Evolutionary conservation across 495 filamentous ascomycete genomes (phyloP).

Genomic region (Aspergillus avenaceus): DNA sequence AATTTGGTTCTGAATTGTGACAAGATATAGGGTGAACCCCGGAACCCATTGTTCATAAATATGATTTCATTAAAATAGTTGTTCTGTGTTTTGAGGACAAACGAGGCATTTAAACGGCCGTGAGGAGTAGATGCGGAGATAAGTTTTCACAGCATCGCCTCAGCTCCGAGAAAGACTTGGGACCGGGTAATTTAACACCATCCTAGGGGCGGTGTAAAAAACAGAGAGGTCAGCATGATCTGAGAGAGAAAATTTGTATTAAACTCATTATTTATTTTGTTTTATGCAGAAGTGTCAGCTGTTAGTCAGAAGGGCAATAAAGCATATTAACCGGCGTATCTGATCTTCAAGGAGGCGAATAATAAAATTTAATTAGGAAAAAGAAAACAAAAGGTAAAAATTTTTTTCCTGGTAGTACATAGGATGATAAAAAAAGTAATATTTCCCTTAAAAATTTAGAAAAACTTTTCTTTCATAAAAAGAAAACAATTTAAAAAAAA

Average conservation of each 20-base stretch:
- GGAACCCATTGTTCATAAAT: no score
- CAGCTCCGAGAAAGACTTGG: constrained; percentile 1
- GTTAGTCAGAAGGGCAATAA: no score
- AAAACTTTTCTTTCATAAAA: constrained; percentile 3
- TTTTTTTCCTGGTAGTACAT: constrained; percentile 1
- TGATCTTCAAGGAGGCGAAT: constrained; percentile 1
- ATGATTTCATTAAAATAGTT: no score
- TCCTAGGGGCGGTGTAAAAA: constrained; percentile 18
- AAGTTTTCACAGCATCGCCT: constrained; percentile 8
- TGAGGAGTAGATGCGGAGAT: not conserved
- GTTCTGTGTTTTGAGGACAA: no score
- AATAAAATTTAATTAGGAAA: constrained; percentile 1
- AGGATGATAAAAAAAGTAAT: not conserved
- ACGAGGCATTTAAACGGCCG: not conserved
- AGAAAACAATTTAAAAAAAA: not conserved
- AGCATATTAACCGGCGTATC: constrained; percentile 1
- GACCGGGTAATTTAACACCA: constrained; percentile 9
- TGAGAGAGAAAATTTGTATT: not conserved
- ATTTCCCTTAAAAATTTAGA: no score
- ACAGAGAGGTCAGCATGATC: no score
- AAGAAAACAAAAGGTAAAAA: constrained; percentile 12
- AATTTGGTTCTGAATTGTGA: not conserved
- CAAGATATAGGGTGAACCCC: not conserved
- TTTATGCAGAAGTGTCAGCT: not conserved
- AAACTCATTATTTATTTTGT: not conserved